Evolutionary conservation across 345 rosid genomes (phyloP), one percentile per base, ranked within the genome.

Genomic region (Mercurialis annua): DNA sequence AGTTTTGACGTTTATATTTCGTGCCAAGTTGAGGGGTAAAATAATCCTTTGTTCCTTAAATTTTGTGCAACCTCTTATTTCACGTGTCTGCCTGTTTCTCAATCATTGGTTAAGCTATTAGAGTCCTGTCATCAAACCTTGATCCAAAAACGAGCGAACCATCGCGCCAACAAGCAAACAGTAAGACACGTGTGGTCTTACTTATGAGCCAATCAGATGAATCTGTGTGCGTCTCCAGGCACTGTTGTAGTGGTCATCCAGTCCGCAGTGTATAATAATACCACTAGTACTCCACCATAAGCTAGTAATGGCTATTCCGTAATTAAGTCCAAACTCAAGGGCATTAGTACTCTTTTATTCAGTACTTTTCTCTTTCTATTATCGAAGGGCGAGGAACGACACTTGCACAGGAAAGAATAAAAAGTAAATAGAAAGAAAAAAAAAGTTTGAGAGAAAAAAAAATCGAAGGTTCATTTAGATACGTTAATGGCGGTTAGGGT

Each of bases 401-500:
- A 36, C 64, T 57, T 24, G 66, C 71, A 60, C 69, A 68, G 73
- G 64, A 77, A 68, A 14, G 65, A 72, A 72, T 67, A 73, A 65
- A 76, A 65, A 66, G 55, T 48, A 51, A 63, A 57, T 48, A 53
- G 43, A 43, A 24, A 4, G 47, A 65, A 56, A 10, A 68, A 36
- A 60, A 50, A 65, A 40, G 73, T 47, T 67, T 51, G 59, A 57
- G 62, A 51, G 74, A 78, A 71, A 71, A 71, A 71, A 40, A 65
- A 63, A 71, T 58, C 73, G 73, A 69, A 83, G 69, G 73, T 71
- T 75, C 38, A 46, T 20, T 59, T 64, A 24, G 73, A 77, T 69
- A 23, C 69, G 81, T 73, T 63, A 77, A 80, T 83, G 88, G 86
- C 77, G 71, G 81, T 86, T 86, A 78, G 85, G 87, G 89, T 76